These are phyloP conservation scores for Pseudocercospora pini-densiflorae DNA, from an alignment of 2,329 filamentous ascomycete genomes.

Conservation along the genomic window DNA sequence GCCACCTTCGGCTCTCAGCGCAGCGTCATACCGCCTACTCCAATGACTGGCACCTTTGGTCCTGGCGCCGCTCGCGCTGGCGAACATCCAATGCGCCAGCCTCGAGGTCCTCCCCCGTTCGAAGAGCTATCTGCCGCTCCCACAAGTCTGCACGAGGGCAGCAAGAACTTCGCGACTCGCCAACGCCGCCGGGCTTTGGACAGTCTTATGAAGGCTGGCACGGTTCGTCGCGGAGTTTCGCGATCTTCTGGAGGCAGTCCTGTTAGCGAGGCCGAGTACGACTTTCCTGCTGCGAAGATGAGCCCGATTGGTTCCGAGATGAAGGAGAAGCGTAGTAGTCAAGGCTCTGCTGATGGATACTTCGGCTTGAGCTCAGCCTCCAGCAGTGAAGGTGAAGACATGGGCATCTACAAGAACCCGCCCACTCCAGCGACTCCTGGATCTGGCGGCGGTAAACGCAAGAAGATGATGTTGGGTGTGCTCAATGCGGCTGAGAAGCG, in stretches of 20 bases:
- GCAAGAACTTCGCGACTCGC: conserved; percentile 94
- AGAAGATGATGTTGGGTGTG: conserved; percentile 84
- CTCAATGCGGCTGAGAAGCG: conserved; percentile 89
- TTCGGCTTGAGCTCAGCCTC: conserved; percentile 67
- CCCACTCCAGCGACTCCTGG: conserved; percentile 66
- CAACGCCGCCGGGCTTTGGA: conserved; percentile 90
- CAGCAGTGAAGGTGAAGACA: conserved; percentile 64
- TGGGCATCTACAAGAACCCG: conserved; percentile 41
- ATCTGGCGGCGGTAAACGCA: conserved; percentile 69
- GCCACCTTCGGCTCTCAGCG: conserved; percentile 52
- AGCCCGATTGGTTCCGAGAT: conserved; percentile 45
- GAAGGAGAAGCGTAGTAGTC: conserved; percentile 43
- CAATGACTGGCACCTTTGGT: conserved; percentile 82
- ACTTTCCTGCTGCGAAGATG: conserved; percentile 66
- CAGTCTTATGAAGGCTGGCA: conserved; percentile 86
- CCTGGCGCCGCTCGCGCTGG: conserved; percentile 91
- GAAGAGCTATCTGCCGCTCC: conserved; percentile 91
- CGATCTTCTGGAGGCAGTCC: conserved; percentile 71
- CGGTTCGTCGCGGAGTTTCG: conserved; percentile 75
- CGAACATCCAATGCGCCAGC: conserved; percentile 92
- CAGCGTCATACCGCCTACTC: conserved; percentile 71
- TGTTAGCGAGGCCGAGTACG: conserved; percentile 77
- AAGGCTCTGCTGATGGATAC: conserved; percentile 41
- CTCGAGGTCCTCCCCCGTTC: conserved; percentile 85
- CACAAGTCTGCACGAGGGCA: conserved; percentile 90